Base-by-base conservation (phyloP, 352 stramenopile genomes). In the Phytopythium kandeliae region DNA sequence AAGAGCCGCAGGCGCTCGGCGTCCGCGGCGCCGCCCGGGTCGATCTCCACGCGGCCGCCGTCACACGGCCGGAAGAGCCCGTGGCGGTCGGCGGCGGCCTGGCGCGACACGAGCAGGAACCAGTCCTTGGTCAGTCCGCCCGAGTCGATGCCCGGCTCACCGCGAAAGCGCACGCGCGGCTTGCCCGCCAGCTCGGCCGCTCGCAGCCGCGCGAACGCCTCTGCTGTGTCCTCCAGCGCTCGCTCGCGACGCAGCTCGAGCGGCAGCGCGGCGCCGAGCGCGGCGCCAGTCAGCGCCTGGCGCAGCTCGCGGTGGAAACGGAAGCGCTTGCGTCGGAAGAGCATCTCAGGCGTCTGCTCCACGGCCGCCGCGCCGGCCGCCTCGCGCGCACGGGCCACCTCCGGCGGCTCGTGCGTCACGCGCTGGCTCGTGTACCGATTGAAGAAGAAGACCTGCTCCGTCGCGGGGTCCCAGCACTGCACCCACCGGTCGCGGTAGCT, bases 121-220 rank as follows among this genome's bases (percentile, higher is more conserved):
- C 86, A 96, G 62, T 96, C 86, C 50, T 96, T 96, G 4, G 86
- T 95, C 13, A 96, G 62, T 11, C 86, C 86, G 17, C 86, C 86
- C 16, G 78, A 92, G 56, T 96, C 86, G 47, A 96, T 96, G 21
- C 86, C 86, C 21, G 66, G 67, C 62, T 96, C 86, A 31, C 89
- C 79, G 33, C 77, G 63, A 34, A 92, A 96, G 8, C 80, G 72
- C 40, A 96, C 82, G 38, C 88, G 85, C 2, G 84, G 71, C 49
- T 95, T 96, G 2, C 53, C 60, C 10, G 78, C 47, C 35, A 95
- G 36, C 6, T 92, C 78, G 4, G 57, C 37, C 48, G 75, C 77
- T 0, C 52, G 63, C 12, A 88, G 36, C 15, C 67, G 51, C 17
- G 72, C 51, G 28, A 96, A 86, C 11, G 63, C 58, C n/a, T 51